phyloP scores from a whole-genome alignment of 2,329 filamentous ascomycete species.

The Neopestalotiopsis clavispora region DNA sequence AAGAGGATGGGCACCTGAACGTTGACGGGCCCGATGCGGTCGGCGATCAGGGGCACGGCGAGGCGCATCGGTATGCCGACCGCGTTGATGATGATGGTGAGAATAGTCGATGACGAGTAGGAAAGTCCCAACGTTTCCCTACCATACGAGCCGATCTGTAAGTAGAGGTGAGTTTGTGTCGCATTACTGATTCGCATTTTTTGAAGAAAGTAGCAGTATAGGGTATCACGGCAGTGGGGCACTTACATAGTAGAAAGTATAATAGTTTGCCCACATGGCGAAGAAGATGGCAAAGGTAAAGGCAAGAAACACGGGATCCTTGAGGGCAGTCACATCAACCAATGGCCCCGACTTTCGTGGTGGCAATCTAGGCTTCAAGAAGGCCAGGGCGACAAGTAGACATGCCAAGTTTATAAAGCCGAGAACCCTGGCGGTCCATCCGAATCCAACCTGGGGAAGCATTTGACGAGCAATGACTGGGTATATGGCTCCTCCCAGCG shows the following conservation, averaged over 20 bases:
- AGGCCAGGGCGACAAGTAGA: conserved; percentile 68
- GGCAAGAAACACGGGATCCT: conserved; percentile 36
- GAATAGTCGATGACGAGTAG: conserved; percentile 37
- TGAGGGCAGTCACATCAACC: conserved; percentile 35
- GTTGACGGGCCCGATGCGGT: conserved; percentile 42
- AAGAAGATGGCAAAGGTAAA: conserved; percentile 44
- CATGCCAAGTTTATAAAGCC: conserved; percentile 75
- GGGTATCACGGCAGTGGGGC: background rate
- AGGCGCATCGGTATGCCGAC: conserved; percentile 44
- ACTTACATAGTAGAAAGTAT: conserved; percentile 48
- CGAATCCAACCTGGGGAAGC: conserved; percentile 35
- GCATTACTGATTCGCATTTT: conserved; percentile 22
- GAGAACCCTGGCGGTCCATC: conserved; percentile 37
- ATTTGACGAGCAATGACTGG: conserved; percentile 43
- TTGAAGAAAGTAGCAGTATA: background rate
- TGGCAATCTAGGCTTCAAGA: conserved; percentile 37
- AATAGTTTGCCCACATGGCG: conserved; percentile 46
- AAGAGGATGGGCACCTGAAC: conserved; percentile 35
- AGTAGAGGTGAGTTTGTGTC: conserved; percentile 25
- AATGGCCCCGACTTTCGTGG: conserved; percentile 36
- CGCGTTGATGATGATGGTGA: conserved; percentile 46
- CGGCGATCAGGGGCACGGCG: conserved; percentile 40
- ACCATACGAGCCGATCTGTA: conserved; percentile 39
- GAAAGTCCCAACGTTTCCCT: conserved; percentile 38
- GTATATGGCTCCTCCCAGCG: conserved; percentile 59